phyloP scores from a whole-genome alignment of 2,329 filamentous ascomycete species.

The Calonectria pseudoreteaudii region DNA sequence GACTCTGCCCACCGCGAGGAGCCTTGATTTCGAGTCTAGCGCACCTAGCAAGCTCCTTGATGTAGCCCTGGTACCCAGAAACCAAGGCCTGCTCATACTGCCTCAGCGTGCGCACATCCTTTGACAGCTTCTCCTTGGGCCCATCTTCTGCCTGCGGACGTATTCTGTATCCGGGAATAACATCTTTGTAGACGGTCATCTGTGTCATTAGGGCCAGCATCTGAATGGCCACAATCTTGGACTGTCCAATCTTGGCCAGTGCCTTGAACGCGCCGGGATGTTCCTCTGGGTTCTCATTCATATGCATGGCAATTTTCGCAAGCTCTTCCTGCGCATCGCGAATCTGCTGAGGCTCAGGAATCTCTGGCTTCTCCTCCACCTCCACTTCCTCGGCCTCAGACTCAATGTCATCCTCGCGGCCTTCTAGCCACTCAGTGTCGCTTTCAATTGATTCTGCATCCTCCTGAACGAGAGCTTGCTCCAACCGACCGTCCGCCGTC shows the following conservation, averaged over 20 bases:
- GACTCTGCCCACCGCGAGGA: slow-evolving; percentile 55
- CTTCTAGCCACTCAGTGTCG: slow-evolving; percentile 74
- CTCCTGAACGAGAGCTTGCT: slow-evolving; percentile 66
- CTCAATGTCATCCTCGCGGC: slow-evolving; percentile 65
- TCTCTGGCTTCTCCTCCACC: slow-evolving; percentile 66
- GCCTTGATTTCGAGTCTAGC: slow-evolving; percentile 66
- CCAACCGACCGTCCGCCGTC: slow-evolving; percentile 79
- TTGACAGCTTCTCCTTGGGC: slow-evolving; percentile 84
- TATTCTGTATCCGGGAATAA: slow-evolving; percentile 97
- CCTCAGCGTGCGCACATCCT: slow-evolving; percentile 86
- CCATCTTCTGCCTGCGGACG: slow-evolving; percentile 82
- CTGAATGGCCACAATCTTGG: slow-evolving; percentile 78
- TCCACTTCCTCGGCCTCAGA: slow-evolving; percentile 62
- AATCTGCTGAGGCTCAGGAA: slow-evolving; percentile 84
- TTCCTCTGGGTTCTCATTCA: slow-evolving; percentile 96
- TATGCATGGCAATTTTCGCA: slow-evolving; percentile 80
- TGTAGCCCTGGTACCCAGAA: slow-evolving; percentile 84
- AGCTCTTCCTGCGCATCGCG: slow-evolving; percentile 91
- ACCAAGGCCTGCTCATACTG: slow-evolving; percentile 91
- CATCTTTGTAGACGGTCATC: slow-evolving; percentile 91
- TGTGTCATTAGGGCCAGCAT: slow-evolving; percentile 90
- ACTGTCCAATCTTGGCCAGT: slow-evolving; percentile 79
- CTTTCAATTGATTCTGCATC: slow-evolving; percentile 70
- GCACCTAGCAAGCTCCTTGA: slow-evolving; percentile 78
- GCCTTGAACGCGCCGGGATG: slow-evolving; percentile 83